A percentile compares a stretch with the other conserved stretches of the same genome.
Evolutionary conservation across 139 green algal genomes (phyloP).

Genomic region (Edaphochlamys debaryana): DNA sequence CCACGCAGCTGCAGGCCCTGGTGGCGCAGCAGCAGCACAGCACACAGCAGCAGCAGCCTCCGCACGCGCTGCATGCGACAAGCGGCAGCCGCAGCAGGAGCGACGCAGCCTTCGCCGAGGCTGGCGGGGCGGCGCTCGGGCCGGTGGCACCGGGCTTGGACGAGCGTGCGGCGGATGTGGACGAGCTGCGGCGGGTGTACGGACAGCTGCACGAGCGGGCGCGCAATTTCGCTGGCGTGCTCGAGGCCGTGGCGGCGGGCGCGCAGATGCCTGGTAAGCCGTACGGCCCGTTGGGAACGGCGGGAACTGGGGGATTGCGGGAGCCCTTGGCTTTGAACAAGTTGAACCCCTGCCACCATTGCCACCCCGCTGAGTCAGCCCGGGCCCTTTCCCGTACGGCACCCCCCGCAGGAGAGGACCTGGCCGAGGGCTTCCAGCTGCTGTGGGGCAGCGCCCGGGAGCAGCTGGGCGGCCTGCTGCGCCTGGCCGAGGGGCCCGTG

Average conservation of each 20-base stretch:
- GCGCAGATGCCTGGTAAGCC: slow-evolving; percentile 20
- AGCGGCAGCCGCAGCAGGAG: no score
- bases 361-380: no score
- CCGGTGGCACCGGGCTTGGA: neutral
- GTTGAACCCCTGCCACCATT: no score
- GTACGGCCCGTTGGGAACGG: no score
- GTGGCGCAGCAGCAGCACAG: neutral
- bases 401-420: neutral
- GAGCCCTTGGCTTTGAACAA: no score
- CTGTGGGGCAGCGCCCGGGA: slow-evolving; percentile 15
- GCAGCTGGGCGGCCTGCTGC: slow-evolving; percentile 15
- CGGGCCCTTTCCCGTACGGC: no score
- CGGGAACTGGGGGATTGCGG: no score
- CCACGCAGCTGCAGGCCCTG: no score
- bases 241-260: slow-evolving; percentile 3
- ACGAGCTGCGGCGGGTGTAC: neutral
- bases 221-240: neutral
- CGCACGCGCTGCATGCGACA: neutral
- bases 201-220: slow-evolving; percentile 19
- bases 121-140: neutral
- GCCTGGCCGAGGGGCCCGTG: neutral
- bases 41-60: neutral
- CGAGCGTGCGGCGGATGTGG: neutral
- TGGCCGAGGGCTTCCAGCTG: slow-evolving; percentile 3
- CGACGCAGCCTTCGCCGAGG: neutral